These are phyloP conservation scores for Fulvia fulva DNA, from an alignment of 2,329 filamentous ascomycete species.

Conservation along the genomic window DNA sequence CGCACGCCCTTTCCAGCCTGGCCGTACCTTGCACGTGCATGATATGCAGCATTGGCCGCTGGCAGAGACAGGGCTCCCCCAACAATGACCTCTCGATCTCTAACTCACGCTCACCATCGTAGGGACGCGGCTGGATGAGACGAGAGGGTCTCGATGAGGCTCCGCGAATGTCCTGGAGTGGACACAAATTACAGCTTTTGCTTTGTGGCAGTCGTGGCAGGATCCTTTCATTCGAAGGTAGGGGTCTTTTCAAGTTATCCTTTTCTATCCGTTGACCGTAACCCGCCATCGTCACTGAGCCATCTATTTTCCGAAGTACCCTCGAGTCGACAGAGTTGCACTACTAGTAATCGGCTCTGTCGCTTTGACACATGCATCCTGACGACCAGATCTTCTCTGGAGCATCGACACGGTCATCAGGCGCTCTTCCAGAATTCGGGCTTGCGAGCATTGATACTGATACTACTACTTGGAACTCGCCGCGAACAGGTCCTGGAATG, in stretches of 20 bases:
- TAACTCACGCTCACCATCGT: constrained; percentile 16
- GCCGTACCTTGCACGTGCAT: constrained; percentile 12
- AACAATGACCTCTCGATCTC: constrained; percentile 16
- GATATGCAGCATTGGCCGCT: constrained; percentile 13
- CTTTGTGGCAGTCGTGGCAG: constrained; percentile 12
- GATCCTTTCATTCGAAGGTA: constrained; percentile 9
- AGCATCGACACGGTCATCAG: constrained; percentile 12
- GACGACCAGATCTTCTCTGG: constrained; percentile 4
- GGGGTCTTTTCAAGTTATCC: constrained; percentile 4
- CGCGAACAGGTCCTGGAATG: constrained; percentile 1
- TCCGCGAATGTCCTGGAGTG: constrained; percentile 12
- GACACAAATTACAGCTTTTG: constrained; percentile 16
- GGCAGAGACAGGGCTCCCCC: constrained; percentile 13
- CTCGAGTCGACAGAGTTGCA: neutral
- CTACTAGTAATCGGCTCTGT: neutral
- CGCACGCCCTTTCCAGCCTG: constrained; percentile 1
- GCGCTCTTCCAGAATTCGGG: constrained; percentile 9
- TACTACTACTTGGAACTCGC: constrained; percentile 5
- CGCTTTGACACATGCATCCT: constrained; percentile 2
- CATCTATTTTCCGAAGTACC: neutral
- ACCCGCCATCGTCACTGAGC: constrained; percentile 6
- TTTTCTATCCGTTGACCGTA: neutral
- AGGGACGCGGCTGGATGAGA: constrained; percentile 16
- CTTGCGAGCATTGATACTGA: constrained; percentile 3
- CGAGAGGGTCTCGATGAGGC: constrained; percentile 13